Evolutionary conservation across 148 eudicot species (phyloP), one percentile per base, ranked within the genome.

Genomic region (Camellia granthamiana): DNA sequence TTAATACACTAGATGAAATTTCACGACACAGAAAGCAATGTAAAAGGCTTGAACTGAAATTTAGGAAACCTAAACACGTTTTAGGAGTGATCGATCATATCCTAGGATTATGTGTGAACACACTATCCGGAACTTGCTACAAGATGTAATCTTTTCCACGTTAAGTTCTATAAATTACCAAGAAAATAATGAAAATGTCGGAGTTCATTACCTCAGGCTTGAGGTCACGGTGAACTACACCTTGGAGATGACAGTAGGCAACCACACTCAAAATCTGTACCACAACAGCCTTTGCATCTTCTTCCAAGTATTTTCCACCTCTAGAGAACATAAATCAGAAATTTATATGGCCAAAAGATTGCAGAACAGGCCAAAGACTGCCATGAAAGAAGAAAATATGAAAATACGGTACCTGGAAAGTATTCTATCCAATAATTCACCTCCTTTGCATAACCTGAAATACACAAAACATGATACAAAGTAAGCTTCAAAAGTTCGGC

Each of bases 271-370:
- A 85, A 86, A 95, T 92, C 81, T 95, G 98, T 78, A 93, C 89
- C 96, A 95, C 86, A 79, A 95, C 91, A 77, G 80, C 85, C 74
- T 92, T 95, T 43, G 98, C 98, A 75, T 95, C 98, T 78, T 93
- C 98, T 90, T 95, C 98, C 0, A 94, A 85, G 86, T 87, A 95
- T 83, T 92, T 95, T 65, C 98, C 98, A 83, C 97, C 98, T 90
- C 98, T 95, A 75, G 76, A 80, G 21, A 83, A 30, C 65, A 75
- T 71, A 83, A 79, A 74, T 13, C 65, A 13, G 60, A 21, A 42
- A 44, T 13, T 46, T 44, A 65, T 46, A 49, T 44, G 21, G 21
- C 66, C 46, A 68, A 46, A 59, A n/a, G 1, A 14, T 49, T 15
- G 63, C 18, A 42, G 19, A 80, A 80, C 56, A 70, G 41, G 70